Evolutionary conservation across 306 rosid genomes (phyloP).

Genomic region (Fagus sylvatica): DNA sequence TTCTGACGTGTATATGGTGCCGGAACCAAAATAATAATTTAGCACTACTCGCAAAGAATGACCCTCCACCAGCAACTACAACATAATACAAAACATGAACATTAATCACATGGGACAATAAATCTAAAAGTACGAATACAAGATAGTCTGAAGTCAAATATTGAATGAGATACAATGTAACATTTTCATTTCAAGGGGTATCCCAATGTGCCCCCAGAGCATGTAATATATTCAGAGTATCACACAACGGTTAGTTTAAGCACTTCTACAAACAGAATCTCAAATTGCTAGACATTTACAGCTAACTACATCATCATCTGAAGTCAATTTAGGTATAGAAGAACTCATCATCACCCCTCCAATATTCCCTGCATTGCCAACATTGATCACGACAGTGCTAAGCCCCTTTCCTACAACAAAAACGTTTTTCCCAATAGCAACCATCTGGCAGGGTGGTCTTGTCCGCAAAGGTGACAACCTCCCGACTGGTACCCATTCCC

Average conservation of each 20-base stretch:
- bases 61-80: too few relatives aligned
- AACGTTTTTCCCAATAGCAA: slow-evolving; percentile 65
- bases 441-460: slow-evolving; percentile 77
- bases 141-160: neutral
- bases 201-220: neutral
- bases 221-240: neutral
- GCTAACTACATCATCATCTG: slow-evolving; percentile 58
- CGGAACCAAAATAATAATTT: too few relatives aligned
- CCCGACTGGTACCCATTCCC: slow-evolving; percentile 72
- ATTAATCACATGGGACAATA: too few relatives aligned
- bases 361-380: slow-evolving; percentile 47
- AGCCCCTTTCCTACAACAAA: slow-evolving; percentile 78
- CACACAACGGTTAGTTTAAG: neutral
- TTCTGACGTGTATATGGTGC: too few relatives aligned
- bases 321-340: slow-evolving; percentile 57
- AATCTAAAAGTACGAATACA: neutral
- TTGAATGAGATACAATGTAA: neutral
- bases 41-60: too few relatives aligned
- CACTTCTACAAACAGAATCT: slow-evolving; percentile 3
- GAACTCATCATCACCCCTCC: slow-evolving; percentile 67
- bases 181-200: neutral
- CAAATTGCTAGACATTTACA: slow-evolving; percentile 73
- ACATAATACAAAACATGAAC: neutral
- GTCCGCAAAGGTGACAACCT: slow-evolving; percentile 76
- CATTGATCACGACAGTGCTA: slow-evolving; percentile 76